Evolutionary conservation across 495 filamentous ascomycete genomes (phyloP), one percentile per base, ranked within the genome.

Genomic region (Podospora pseudoanserina): DNA sequence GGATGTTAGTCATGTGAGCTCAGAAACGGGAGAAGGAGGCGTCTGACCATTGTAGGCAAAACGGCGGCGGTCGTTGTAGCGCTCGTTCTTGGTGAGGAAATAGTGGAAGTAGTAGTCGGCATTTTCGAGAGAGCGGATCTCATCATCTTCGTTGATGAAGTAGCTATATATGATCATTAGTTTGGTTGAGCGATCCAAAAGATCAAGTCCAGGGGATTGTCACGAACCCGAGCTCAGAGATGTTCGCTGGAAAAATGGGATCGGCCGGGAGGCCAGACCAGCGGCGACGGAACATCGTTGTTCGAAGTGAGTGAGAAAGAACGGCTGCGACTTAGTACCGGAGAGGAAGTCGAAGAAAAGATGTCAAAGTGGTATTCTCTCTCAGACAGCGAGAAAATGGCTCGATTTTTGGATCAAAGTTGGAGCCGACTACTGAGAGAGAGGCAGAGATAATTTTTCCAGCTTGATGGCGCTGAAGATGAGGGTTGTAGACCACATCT

Each of bases 81-180:
- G 89, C 19, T 84, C 80, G 76, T 91, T 91, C 66, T 86, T 88
- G 75, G 83, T 88, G 69, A 91, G 77, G 76, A 86, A 90, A 84
- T 81, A 96, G 68, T 90, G 82, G 80, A 92, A 94, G 72, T 88
- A 88, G 73, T 85, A 76, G 20, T 88, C 82, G 2, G 89, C 87
- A 66, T 91, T 78, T 9, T 84, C 80, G 68, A 90, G 87, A 70
- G 81, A 85, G 57, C 89, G 85, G 70, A 96, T 87, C 73, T 92
- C 88, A 71, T 93, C 90, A 9, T 86, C 77, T 3, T 87, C 82
- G 64, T 89, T 91, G 80, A 94, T 78, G 72, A 87, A 89, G 73
- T 91, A 93, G 16, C 91, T 93, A 9, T 0, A 26, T 6, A 9
- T 4, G 19, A 4, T 39, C 64, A 58, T 79, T 26, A 75, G 70